A percentile compares a stretch with the other conserved stretches of the same genome.
Evolutionary conservation across 768 basidiomycete species (phyloP).

Genomic region (Hygrophorus russula): DNA sequence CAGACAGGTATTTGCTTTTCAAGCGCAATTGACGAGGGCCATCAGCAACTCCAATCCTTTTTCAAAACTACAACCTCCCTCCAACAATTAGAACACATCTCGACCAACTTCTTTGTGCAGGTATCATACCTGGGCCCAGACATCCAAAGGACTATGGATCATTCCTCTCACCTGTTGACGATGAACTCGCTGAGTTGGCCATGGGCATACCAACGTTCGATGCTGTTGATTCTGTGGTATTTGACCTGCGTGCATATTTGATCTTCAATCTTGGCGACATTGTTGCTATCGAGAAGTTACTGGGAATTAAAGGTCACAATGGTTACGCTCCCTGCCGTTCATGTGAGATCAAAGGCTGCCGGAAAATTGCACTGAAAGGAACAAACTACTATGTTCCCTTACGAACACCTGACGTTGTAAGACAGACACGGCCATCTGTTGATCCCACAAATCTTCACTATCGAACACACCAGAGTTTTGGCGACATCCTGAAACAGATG

Average conservation of each 20-base stretch:
- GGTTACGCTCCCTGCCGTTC: constrained; percentile 19
- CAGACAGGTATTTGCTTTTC: constrained; percentile 32
- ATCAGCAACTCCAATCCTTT: constrained; percentile 30
- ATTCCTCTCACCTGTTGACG: constrained; percentile 27
- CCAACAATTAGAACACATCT: constrained; percentile 23
- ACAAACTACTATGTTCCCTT: constrained; percentile 17
- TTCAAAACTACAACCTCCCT: constrained; percentile 24
- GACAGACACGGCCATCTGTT: background rate
- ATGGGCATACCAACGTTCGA: constrained; percentile 25
- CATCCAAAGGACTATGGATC: constrained; percentile 32
- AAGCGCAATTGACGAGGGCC: constrained; percentile 15
- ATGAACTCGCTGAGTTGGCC: constrained; percentile 24
- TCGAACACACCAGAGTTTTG: too few relatives aligned
- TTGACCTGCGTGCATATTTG: constrained; percentile 18
- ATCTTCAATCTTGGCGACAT: constrained; percentile 22
- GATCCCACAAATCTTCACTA: too few relatives aligned
- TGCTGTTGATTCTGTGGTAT: constrained; percentile 11
- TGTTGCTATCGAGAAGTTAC: constrained; percentile 16
- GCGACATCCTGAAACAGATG: too few relatives aligned
- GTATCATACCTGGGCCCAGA: constrained; percentile 35
- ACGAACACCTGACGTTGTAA: constrained; percentile 1
- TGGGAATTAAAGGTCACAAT: constrained; percentile 27
- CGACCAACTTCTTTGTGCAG: constrained; percentile 24
- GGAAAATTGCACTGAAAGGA: background rate
- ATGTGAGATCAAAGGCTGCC: constrained; percentile 20